Evolutionary conservation across 2,329 filamentous ascomycete species (phyloP).

Genomic region (Fusarium humuli): DNA sequence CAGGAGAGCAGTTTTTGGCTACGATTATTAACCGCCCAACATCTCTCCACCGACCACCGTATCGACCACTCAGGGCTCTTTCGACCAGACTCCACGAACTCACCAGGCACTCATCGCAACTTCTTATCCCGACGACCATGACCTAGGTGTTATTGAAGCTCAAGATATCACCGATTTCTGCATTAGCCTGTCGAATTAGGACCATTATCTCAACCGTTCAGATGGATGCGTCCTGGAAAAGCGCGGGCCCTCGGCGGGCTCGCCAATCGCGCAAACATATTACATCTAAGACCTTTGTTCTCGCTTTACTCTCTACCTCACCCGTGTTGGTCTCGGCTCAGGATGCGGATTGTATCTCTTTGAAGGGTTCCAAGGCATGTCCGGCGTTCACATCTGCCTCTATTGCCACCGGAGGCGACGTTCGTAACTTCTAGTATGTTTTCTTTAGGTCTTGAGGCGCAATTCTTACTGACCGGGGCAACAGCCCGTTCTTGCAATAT

Average conservation of each 20-base stretch:
- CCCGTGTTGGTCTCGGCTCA: slow-evolving; percentile 54
- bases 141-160: slow-evolving; percentile 27
- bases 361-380: slow-evolving; percentile 76
- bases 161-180: slow-evolving; percentile 18
- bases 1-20: slow-evolving; percentile 49
- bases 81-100: slow-evolving; percentile 18
- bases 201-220: slow-evolving; percentile 9
- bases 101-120: slow-evolving; percentile 20
- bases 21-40: slow-evolving; percentile 47
- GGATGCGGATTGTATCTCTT: slow-evolving; percentile 67
- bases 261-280: slow-evolving; percentile 33
- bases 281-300: slow-evolving; percentile 35
- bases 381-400: slow-evolving; percentile 78
- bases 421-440: slow-evolving; percentile 74
- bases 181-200: slow-evolving; percentile 24
- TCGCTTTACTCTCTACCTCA: slow-evolving; percentile 45
- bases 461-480: slow-evolving; percentile 27
- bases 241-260: not conserved
- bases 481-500: slow-evolving; percentile 84
- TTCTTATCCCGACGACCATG: slow-evolving; percentile 40
- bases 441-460: not conserved
- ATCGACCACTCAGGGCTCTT: slow-evolving; percentile 25
- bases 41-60: slow-evolving; percentile 44
- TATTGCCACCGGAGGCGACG: slow-evolving; percentile 70
- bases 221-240: slow-evolving; percentile 24